A percentile compares a stretch with the other conserved stretches of the same genome.
Evolutionary conservation across 441 rosid genomes (phyloP).

Genomic region (Populus hybrid): DNA sequence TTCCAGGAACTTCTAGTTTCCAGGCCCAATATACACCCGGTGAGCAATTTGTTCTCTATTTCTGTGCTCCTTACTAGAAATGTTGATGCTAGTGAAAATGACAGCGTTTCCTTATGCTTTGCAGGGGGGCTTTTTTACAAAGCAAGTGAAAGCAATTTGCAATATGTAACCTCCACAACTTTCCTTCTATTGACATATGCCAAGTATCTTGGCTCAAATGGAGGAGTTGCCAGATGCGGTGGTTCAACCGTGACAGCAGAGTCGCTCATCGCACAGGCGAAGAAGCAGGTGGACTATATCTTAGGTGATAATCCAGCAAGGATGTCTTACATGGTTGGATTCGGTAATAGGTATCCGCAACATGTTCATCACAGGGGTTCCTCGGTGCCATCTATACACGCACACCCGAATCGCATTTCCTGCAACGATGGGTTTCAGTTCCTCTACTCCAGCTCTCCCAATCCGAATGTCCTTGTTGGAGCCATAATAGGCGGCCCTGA

Average conservation of each 20-base stretch:
- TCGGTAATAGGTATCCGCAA: constrained; percentile 55
- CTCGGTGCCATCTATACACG: constrained; percentile 56
- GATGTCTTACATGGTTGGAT: constrained; percentile 87
- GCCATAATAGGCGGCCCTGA: constrained; percentile 87
- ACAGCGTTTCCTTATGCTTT: not conserved
- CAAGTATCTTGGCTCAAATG: constrained; percentile 52
- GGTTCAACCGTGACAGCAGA: constrained; percentile 38
- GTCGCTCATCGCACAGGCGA: constrained; percentile 39
- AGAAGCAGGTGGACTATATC: constrained; percentile 70
- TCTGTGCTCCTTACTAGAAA: not conserved
- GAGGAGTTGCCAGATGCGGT: constrained; percentile 43
- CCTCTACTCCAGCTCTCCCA: constrained; percentile 46
- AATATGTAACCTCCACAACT: constrained; percentile 64
- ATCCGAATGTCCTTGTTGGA: constrained; percentile 71
- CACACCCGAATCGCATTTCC: constrained; percentile 48
- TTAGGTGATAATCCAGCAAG: constrained; percentile 79
- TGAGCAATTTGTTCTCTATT: not conserved
- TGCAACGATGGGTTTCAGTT: constrained; percentile 61
- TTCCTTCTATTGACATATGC: constrained; percentile 79
- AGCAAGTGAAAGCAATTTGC: constrained; percentile 68
- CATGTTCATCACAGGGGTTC: constrained; percentile 93
- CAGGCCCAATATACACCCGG: constrained; percentile 79
- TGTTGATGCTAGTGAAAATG: not conserved
- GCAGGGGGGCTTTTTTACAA: constrained; percentile 77
- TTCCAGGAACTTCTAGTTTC: constrained; percentile 58